A percentile compares a stretch with the other conserved stretches of the same genome.
Conservation (phyloP, 257 asterid species). For the Cinchona pubescens region DNA sequence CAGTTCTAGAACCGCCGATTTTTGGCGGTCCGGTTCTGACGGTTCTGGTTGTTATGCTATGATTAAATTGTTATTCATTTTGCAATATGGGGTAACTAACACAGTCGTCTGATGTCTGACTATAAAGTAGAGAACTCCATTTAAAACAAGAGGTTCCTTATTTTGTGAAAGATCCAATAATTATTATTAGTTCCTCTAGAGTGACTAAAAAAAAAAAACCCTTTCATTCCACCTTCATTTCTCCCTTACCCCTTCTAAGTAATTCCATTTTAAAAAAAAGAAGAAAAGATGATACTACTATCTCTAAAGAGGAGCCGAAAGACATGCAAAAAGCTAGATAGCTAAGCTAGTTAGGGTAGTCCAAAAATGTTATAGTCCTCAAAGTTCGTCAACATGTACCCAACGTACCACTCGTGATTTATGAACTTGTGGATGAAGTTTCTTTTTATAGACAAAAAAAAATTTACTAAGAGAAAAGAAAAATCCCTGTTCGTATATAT, state of each 20-base stretch:
- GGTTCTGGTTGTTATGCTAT: too few relatives aligned
- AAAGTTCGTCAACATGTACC: conserved; percentile 12
- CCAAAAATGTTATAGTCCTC: conserved; percentile 13
- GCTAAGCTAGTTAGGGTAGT: background rate
- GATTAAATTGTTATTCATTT: too few relatives aligned
- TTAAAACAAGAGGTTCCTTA: too few relatives aligned
- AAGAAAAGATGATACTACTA: background rate
- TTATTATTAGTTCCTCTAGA: too few relatives aligned
- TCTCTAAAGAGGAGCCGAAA: background rate
- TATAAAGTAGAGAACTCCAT: too few relatives aligned
- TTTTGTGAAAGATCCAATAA: too few relatives aligned
- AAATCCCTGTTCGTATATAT: background rate
- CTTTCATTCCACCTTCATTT: background rate
- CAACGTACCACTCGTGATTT: conserved; percentile 9
- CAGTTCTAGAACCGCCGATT: too few relatives aligned
- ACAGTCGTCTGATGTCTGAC: too few relatives aligned
- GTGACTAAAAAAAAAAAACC: too few relatives aligned
- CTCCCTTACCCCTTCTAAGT: background rate
- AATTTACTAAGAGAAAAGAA: background rate
- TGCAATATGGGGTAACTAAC: too few relatives aligned
- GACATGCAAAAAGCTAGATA: background rate
- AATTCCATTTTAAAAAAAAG: background rate
- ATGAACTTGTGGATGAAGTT: conserved; percentile 24
- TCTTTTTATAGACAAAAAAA: conserved; percentile 5
- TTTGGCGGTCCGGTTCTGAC: too few relatives aligned